These are phyloP conservation scores for Sporothrix brunneoviolacea DNA, from an alignment of 2,329 filamentous ascomycete species.

Conservation along the genomic window DNA sequence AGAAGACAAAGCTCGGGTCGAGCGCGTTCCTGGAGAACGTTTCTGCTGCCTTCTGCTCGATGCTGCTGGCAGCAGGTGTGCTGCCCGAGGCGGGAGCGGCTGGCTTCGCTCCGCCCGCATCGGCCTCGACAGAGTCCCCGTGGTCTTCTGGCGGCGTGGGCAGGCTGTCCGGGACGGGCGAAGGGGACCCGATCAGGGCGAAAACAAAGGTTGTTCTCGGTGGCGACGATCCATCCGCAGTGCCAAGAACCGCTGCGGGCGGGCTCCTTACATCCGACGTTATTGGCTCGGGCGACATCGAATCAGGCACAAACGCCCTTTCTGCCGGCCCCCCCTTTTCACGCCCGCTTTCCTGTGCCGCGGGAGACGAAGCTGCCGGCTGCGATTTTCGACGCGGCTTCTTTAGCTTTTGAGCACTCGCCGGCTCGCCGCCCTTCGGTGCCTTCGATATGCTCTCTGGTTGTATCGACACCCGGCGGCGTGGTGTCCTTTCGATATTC, in stretches of 20 bases:
- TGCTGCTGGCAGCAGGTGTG: neutral
- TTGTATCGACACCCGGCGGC: no score
- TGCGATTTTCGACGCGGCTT: no score
- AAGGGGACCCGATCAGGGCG: neutral
- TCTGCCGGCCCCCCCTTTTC: neutral
- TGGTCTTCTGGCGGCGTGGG: neutral
- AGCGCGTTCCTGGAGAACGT: slow-evolving; percentile 18
- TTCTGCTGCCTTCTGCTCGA: neutral
- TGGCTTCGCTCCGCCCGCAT: no score
- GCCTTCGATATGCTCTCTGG: no score
- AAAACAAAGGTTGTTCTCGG: neutral
- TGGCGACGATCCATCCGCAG: no score
- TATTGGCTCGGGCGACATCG: neutral
- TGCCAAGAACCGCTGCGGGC: neutral
- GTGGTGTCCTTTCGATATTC: no score
- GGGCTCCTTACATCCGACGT: neutral
- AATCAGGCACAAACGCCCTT: neutral
- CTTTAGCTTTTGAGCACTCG: no score
- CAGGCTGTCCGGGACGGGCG: neutral
- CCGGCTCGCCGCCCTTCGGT: no score
- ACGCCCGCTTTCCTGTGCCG: neutral
- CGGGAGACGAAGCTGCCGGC: neutral
- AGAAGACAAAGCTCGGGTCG: slow-evolving; percentile 27
- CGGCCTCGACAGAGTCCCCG: neutral
- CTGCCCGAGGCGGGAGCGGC: no score